Base-by-base conservation (phyloP, 345 rosid genomes). In the Rhodomyrtus tomentosa region DNA sequence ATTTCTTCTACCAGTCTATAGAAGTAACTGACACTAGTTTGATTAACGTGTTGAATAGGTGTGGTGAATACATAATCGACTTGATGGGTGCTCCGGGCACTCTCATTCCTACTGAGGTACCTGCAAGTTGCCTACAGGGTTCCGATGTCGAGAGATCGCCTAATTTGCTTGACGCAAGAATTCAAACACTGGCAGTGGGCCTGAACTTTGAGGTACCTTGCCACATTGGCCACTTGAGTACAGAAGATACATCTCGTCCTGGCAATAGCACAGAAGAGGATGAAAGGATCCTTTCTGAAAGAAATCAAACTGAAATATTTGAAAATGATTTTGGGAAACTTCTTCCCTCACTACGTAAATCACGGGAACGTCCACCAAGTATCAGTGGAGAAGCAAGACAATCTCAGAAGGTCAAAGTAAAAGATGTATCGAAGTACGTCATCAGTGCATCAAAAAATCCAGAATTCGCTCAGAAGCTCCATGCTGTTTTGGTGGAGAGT, bases 41-140 rank as follows among this genome's bases (percentile, higher is more conserved):
- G 45, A 68, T 36, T 68, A 18, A 36, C 20, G 45, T 68, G 79
- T 32, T 36, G 45, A 87, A 85, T 80, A 83, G 85, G 80, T 92
- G 93, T 93, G 92, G 98, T 90, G 99, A 96, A 88, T 95, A 94
- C 87, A 96, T 96, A 84, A 92, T 96, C 84, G 99, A 96, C 89
- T 93, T 96, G 84, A 96, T 96, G 99, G 98, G 98, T 88, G 99
- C 99, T 89, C 98, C 99, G 81, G 99, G 99, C 80, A 90, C 96
- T 20, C 89, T 96, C 81, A 93, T 95, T 86, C 99, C 99, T 86
- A 89, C 91, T 12, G 99, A 96, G 92, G 98, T 95, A 83, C 96
- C 99, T 80, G 91, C 93, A 87, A 91, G 86, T 88, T 92, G 87
- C 88, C 91, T 95, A 53, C 92, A 91, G 82, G 89, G 83, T 87